Evolutionary conservation across 2,329 filamentous ascomycete genomes (phyloP).

Genomic region (Metarhizium humberi): DNA sequence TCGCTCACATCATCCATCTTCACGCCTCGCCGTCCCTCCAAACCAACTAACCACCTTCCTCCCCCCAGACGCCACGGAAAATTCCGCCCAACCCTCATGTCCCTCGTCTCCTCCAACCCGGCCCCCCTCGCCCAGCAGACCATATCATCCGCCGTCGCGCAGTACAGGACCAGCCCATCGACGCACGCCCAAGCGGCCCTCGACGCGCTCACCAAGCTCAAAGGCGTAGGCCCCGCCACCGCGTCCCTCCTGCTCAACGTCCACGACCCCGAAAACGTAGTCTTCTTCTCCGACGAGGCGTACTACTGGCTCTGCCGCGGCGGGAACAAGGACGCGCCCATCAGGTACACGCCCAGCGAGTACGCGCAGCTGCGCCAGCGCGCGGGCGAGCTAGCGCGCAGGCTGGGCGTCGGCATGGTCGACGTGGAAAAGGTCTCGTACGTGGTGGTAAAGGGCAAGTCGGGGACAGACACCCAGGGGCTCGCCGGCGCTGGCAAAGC

Average conservation of each 20-base stretch:
- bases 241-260: conserved; percentile 65
- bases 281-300: conserved; percentile 76
- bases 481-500: background rate
- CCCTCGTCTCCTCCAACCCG: conserved; percentile 53
- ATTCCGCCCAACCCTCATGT: conserved; percentile 52
- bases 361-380: conserved; percentile 46
- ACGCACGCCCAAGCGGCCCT: conserved; percentile 31
- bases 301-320: conserved; percentile 59
- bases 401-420: conserved; percentile 46
- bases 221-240: conserved; percentile 70
- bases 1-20: background rate
- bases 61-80: conserved; percentile 46
- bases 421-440: conserved; percentile 65
- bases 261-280: conserved; percentile 45
- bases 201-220: conserved; percentile 48
- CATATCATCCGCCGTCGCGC: conserved; percentile 41
- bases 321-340: conserved; percentile 33
- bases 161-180: conserved; percentile 30
- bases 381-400: conserved; percentile 31
- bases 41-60: background rate
- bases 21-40: background rate
- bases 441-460: conserved; percentile 44
- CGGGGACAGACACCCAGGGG: background rate
- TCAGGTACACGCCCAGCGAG: conserved; percentile 64
- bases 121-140: conserved; percentile 32